Evolutionary conservation across 495 filamentous ascomycete genomes (phyloP).

Genomic region (Neurospora sp.): DNA sequence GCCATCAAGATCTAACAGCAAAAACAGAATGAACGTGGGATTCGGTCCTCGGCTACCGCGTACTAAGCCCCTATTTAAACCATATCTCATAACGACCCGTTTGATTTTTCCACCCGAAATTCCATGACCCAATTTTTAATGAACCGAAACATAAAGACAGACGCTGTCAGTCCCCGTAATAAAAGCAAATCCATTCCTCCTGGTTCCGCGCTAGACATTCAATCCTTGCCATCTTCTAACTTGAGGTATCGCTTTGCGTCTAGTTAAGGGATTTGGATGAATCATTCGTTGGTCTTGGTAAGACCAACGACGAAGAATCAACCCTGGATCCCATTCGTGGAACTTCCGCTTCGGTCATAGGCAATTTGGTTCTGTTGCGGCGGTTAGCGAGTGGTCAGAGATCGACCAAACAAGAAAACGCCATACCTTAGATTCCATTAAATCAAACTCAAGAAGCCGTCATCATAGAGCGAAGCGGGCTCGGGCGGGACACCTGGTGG

Average conservation of each 20-base stretch:
- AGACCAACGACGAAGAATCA: not conserved
- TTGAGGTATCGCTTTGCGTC: not conserved
- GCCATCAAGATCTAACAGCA: not conserved
- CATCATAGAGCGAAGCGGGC: conserved; percentile 51
- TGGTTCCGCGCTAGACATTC: not conserved
- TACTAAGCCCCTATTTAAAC: not conserved
- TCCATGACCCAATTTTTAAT: not conserved
- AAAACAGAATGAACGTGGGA: not conserved
- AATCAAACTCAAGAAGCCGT: conserved; percentile 43
- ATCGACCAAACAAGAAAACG: not conserved
- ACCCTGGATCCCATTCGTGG: not conserved
- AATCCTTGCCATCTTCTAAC: not conserved
- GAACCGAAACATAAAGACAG: not conserved
- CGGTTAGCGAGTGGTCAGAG: not conserved
- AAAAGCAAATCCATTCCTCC: not conserved
- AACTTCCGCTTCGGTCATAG: not conserved
- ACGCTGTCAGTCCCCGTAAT: not conserved
- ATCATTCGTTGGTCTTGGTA: not conserved
- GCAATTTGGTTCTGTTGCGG: not conserved
- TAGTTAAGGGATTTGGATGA: not conserved
- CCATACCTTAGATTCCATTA: conserved; percentile 16
- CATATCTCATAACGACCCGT: not conserved
- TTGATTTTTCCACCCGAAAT: not conserved
- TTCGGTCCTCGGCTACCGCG: not conserved
- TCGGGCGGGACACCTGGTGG: conserved; percentile 39